Conservation (phyloP, 164 flowering plant species). For the Chloranthus sessilifolius region DNA sequence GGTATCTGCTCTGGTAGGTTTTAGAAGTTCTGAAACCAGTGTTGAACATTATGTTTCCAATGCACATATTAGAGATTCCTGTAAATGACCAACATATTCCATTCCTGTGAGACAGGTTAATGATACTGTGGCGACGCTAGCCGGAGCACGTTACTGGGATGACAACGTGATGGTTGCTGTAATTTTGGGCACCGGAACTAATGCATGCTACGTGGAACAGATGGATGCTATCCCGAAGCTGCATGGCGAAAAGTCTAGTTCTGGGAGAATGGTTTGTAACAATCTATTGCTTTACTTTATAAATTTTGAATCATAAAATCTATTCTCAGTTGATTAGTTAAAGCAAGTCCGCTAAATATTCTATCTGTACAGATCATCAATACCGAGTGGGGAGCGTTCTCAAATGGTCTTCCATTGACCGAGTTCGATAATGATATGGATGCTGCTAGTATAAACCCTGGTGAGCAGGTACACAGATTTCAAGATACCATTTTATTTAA, state of each 20-base stretch:
- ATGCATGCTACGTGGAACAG: slow-evolving; percentile 83
- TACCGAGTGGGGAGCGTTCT: slow-evolving; percentile 91
- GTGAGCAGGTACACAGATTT: slow-evolving; percentile 73
- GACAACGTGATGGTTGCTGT: slow-evolving; percentile 84
- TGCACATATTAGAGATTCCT: neutral
- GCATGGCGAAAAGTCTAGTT: slow-evolving; percentile 22
- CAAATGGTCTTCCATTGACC: slow-evolving; percentile 69
- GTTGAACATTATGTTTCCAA: neutral
- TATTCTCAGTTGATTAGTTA: neutral
- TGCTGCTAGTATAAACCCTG: slow-evolving; percentile 80
- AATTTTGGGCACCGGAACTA: slow-evolving; percentile 94
- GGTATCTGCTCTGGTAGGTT: slow-evolving; percentile 80
- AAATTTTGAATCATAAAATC: neutral
- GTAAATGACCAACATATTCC: slow-evolving; percentile 1
- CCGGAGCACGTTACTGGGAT: slow-evolving; percentile 88
- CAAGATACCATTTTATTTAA: too few species aligned
- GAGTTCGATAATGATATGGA: slow-evolving; percentile 76
- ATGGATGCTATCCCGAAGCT: slow-evolving; percentile 63
- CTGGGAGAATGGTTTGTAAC: slow-evolving; percentile 57
- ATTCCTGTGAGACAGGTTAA: slow-evolving; percentile 48
- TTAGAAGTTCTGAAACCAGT: neutral
- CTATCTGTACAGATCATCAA: slow-evolving; percentile 54
- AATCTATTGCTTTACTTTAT: neutral
- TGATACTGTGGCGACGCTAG: slow-evolving; percentile 84
- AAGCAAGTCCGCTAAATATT: neutral